Evolutionary conservation across 345 rosid genomes (phyloP), one percentile per base, ranked within the genome.

Genomic region (Camelina neglecta): DNA sequence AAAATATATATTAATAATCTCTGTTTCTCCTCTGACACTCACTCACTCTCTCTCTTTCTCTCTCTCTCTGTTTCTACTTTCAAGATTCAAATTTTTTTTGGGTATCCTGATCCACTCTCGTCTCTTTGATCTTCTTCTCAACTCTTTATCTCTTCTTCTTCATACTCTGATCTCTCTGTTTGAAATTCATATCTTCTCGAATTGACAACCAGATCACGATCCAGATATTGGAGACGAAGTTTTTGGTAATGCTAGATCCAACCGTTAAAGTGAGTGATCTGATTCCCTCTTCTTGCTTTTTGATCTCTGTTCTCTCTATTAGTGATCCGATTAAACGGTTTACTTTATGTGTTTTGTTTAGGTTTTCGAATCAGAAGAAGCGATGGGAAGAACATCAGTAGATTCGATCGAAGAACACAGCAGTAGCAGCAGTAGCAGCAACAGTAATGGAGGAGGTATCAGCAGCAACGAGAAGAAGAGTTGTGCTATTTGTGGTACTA

Each of bases 401-500:
- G 54, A 62, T 64, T 67, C 79, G 4, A 79, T 75, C 20, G 85
- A 75, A 72, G 80, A 77, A 60, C 79, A 69, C 48, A 81, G 56
- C 39, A 75, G 74, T 47, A 56, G 49, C 7, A 57, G 74, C 31
- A 60, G 51, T 12, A n/a, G n/a, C 18, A 60, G 68, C 9, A 60
- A 1, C 71, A 57, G 63, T 23, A 38, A 55, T 45, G 74, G 71
- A 67, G 74, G 71, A 67, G 69, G 69, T 60, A n/a, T 7, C 13
- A 73, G 12, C 62, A 73, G 16, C 62, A 72, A 74, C 65, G 85
- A 82, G 72, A 74, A 74, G 64, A 79, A 79, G 78, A 81, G 73
- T n/a, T 93, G 98, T 63, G 77, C 74, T 10, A 89, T 91, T 75
- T 93, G 98, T 42, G 89, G 84, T 75, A 88, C 93, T 0, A 88